Percentiles rank a stretch among this genome's conserved stretches.
Evolutionary conservation across 2,329 filamentous ascomycete genomes (phyloP).

Genomic region (Xylaria hypoxylon): DNA sequence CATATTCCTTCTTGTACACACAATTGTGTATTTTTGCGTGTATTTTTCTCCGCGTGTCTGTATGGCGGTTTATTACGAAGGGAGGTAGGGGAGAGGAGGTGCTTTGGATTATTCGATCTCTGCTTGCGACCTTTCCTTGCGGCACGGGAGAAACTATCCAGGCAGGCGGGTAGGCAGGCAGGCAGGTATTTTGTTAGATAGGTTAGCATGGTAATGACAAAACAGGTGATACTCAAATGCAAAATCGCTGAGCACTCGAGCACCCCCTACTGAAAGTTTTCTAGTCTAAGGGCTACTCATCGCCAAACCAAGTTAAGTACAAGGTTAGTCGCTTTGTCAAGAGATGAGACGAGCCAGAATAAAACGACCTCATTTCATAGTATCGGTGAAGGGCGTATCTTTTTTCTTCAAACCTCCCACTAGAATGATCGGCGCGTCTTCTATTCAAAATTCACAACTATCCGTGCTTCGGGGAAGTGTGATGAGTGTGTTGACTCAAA

Average conservation of each 20-base stretch:
- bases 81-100: conserved; percentile 1
- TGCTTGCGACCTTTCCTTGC: not conserved
- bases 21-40: conserved; percentile 27
- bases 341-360: not conserved
- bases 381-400: not conserved
- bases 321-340: not conserved
- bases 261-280: not conserved
- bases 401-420: too few species aligned
- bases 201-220: conserved; percentile 24
- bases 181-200: conserved; percentile 18
- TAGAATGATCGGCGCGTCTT: not conserved
- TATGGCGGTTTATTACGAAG: conserved; percentile 12
- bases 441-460: not conserved
- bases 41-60: conserved; percentile 9
- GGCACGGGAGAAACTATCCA: not conserved
- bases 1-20: conserved; percentile 18
- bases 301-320: not conserved
- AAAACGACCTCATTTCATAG: too few species aligned
- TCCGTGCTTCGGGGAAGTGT: not conserved
- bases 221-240: conserved; percentile 14
- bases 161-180: conserved; percentile 2
- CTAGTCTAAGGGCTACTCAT: not conserved
- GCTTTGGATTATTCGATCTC: conserved; percentile 25
- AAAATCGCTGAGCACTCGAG: conserved; percentile 1
- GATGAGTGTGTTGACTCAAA: not conserved